A percentile compares a stretch with the other conserved stretches of the same genome.
Evolutionary conservation across 805 yeast species (phyloP).

Genomic region (Blastobotrys peoriensis): DNA sequence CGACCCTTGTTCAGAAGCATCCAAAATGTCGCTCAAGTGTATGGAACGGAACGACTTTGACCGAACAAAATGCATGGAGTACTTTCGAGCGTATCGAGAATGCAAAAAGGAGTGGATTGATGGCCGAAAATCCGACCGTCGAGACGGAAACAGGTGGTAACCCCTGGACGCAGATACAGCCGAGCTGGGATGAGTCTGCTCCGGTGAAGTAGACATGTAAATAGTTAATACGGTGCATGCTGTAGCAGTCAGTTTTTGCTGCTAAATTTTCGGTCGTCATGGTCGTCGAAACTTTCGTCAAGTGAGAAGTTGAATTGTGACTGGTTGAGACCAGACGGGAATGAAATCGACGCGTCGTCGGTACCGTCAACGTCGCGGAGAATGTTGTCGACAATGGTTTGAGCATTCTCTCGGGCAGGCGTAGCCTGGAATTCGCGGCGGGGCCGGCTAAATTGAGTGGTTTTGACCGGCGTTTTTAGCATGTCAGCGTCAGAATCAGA

Average conservation of each 20-base stretch:
- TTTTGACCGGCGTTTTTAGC: constrained; percentile 23
- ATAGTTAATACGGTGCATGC: too few species aligned
- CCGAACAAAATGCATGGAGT: constrained; percentile 64
- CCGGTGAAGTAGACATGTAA: too few species aligned
- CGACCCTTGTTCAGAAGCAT: constrained; percentile 89
- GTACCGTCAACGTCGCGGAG: constrained; percentile 19
- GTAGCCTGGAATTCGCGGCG: constrained; percentile 13
- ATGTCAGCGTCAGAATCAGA: constrained; percentile 15
- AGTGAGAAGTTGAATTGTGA: neutral
- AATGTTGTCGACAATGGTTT: constrained; percentile 19
- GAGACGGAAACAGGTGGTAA: constrained; percentile 12
- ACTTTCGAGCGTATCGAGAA: constrained; percentile 88
- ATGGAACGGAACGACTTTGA: constrained; percentile 71
- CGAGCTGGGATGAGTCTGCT: too few species aligned
- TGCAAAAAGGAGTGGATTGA: constrained; percentile 70
- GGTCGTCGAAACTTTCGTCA: neutral
- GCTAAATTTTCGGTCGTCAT: too few species aligned
- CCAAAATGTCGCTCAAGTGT: constrained; percentile 82
- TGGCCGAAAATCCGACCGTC: constrained; percentile 13
- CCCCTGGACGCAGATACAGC: too few species aligned
- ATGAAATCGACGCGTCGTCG: constrained; percentile 12
- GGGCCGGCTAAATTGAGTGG: constrained; percentile 15
- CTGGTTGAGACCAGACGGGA: constrained; percentile 8
- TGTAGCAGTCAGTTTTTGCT: too few species aligned
- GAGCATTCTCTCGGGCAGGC: constrained; percentile 22